Evolutionary conservation across 2,329 filamentous ascomycete genomes (phyloP).

Genomic region (Monilinia polystroma): DNA sequence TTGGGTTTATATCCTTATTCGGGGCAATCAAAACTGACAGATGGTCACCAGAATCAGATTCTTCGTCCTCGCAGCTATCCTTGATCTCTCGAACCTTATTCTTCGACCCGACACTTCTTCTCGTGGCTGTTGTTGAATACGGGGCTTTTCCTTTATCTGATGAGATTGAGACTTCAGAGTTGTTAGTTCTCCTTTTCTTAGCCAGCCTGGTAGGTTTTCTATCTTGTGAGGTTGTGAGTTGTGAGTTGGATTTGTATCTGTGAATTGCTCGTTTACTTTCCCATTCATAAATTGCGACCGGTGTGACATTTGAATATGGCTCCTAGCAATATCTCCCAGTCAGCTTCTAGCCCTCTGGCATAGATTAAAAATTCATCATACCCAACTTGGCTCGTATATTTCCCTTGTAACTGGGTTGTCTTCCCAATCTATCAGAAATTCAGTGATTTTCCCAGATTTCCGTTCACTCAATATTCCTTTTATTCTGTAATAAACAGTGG

Average conservation of each 20-base stretch:
- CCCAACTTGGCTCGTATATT: slow-evolving; percentile 53
- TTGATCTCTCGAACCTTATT: slow-evolving; percentile 28
- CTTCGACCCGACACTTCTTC: slow-evolving; percentile 22
- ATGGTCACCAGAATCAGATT: slow-evolving; percentile 14
- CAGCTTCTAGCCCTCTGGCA: neutral
- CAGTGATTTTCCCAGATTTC: slow-evolving; percentile 27
- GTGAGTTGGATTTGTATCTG: neutral
- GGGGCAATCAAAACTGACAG: slow-evolving; percentile 26
- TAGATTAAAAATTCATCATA: slow-evolving; percentile 34
- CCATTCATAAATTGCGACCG: slow-evolving; percentile 23
- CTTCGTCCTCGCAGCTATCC: slow-evolving; percentile 35
- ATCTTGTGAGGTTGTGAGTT: slow-evolving; percentile 18
- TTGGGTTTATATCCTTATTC: slow-evolving; percentile 28
- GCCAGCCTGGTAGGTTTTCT: slow-evolving; percentile 29
- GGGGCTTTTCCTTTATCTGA: slow-evolving; percentile 22
- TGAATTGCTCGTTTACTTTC: neutral
- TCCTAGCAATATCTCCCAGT: slow-evolving; percentile 28
- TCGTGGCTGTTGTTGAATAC: slow-evolving; percentile 24
- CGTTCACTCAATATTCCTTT: slow-evolving; percentile 29
- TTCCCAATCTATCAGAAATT: slow-evolving; percentile 59
- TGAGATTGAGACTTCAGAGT: neutral
- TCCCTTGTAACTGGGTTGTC: slow-evolving; percentile 51
- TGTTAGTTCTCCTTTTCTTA: slow-evolving; percentile 27
- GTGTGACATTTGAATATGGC: slow-evolving; percentile 28
- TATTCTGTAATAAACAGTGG: slow-evolving; percentile 11